Conservation (phyloP, 495 filamentous ascomycete species). For the Annulohypoxylon bovei region DNA sequence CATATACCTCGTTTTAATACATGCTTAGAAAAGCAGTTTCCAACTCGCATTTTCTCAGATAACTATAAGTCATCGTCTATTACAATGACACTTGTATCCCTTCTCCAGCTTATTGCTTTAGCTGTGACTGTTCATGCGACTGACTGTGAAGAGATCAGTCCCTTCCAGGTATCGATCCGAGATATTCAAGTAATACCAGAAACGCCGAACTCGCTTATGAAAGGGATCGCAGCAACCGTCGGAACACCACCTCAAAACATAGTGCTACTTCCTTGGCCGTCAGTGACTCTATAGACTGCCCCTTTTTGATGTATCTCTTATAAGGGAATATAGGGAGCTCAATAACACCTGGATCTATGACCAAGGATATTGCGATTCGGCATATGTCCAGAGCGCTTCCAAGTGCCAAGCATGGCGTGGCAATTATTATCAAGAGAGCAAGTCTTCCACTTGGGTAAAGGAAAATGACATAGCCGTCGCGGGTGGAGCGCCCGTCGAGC, state of each 20-base stretch:
- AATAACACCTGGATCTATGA: slow-evolving; percentile 1
- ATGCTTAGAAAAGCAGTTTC: not conserved
- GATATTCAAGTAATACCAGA: slow-evolving; percentile 3
- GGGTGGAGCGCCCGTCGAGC: not conserved
- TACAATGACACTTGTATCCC: not conserved
- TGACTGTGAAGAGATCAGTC: not conserved
- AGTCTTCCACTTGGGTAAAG: not conserved
- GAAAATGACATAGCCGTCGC: not conserved
- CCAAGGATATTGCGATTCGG: not conserved
- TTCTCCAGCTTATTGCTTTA: not conserved
- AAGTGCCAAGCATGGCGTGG: not conserved
- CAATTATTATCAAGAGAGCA: not conserved
- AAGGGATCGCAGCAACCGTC: not conserved
- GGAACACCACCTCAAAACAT: not conserved
- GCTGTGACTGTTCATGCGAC: not conserved
- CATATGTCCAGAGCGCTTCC: not conserved
- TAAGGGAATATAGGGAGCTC: not conserved
- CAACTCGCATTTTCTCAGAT: not conserved
- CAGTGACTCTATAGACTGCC: not conserved
- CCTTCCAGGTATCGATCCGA: not conserved
- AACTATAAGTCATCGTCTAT: not conserved
- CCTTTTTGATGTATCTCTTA: not conserved
- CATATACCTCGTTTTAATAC: not conserved
- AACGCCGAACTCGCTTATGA: not conserved
- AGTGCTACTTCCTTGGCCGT: not conserved